phyloP scores from a whole-genome alignment of 768 basidiomycete species.

The Pholiota microspora region DNA sequence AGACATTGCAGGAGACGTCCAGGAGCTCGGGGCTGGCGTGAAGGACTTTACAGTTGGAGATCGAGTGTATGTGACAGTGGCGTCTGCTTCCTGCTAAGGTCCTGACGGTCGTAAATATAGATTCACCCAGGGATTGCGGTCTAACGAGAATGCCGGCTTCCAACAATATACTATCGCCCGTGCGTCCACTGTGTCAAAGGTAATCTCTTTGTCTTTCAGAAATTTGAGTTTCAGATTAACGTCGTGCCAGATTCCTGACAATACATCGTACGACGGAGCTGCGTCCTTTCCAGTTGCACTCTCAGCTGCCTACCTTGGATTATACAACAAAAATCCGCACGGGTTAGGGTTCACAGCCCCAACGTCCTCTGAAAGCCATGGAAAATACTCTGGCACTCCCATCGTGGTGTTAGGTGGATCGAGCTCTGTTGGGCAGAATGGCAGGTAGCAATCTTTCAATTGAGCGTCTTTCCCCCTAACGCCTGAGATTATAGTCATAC shows the following conservation, averaged over 20 bases:
- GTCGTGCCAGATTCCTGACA: slow-evolving; percentile 29
- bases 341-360: slow-evolving; percentile 41
- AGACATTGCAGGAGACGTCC: slow-evolving; percentile 17
- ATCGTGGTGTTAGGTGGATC: slow-evolving; percentile 47
- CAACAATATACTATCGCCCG: slow-evolving; percentile 45
- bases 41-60: slow-evolving; percentile 12
- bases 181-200: slow-evolving; percentile 41
- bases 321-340: slow-evolving; percentile 38
- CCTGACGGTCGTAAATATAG: neutral
- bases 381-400: slow-evolving; percentile 41
- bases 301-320: slow-evolving; percentile 44
- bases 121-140: slow-evolving; percentile 24
- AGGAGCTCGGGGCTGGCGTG: slow-evolving; percentile 13
- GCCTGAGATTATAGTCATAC: slow-evolving; percentile 29
- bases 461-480: neutral
- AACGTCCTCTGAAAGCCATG: slow-evolving; percentile 26
- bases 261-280: slow-evolving; percentile 40
- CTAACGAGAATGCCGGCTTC: slow-evolving; percentile 35
- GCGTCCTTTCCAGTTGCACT: slow-evolving; percentile 46
- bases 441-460: slow-evolving; percentile 20
- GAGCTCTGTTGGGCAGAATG: slow-evolving; percentile 49
- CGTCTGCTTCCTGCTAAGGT: neutral
- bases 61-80: slow-evolving; percentile 12
- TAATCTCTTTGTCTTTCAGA: neutral
- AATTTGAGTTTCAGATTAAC: neutral